Percentiles rank a stretch among this genome's conserved stretches.
These are phyloP conservation scores for Podospora didyma DNA, from an alignment of 495 filamentous ascomycete genomes.

Conservation along the genomic window DNA sequence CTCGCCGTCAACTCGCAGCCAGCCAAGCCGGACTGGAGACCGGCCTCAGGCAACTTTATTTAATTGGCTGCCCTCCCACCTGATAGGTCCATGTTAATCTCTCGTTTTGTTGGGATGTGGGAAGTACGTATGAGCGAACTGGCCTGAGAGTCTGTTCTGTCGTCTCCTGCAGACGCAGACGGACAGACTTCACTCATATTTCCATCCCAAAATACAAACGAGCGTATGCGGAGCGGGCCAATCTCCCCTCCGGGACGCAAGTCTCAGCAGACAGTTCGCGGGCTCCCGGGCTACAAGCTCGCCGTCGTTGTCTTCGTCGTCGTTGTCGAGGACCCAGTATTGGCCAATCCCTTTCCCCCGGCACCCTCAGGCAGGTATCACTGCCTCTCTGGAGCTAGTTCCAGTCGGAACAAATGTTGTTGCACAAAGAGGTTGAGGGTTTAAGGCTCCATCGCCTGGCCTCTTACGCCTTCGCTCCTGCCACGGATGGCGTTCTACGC, in stretches of 20 bases:
- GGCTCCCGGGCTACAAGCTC: too few species aligned
- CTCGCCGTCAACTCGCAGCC: not conserved
- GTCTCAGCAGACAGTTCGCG: too few species aligned
- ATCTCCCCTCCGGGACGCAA: too few species aligned
- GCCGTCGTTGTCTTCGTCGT: not conserved
- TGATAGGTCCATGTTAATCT: conserved; percentile 16
- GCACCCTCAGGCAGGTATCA: too few species aligned
- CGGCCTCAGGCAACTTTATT: conserved; percentile 9
- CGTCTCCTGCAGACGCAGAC: conserved; percentile 14
- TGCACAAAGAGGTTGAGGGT: too few species aligned
- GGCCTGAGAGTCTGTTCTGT: not conserved
- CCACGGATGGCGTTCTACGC: not conserved
- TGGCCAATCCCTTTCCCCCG: not conserved
- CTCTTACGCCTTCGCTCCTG: not conserved
- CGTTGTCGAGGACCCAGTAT: not conserved
- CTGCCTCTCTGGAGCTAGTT: not conserved
- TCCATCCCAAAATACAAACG: conserved; percentile 15
- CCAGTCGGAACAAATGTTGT: too few species aligned
- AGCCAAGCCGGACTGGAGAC: conserved; percentile 14
- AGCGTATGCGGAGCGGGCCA: not conserved
- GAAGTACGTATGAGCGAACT: not conserved
- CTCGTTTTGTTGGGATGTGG: conserved; percentile 3
- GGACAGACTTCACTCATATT: conserved; percentile 1
- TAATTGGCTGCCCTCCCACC: conserved; percentile 20
- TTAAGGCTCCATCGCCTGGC: too few species aligned